phyloP scores from a whole-genome alignment of 2,329 filamentous ascomycete species.

The Escovopsis weberi region DNA sequence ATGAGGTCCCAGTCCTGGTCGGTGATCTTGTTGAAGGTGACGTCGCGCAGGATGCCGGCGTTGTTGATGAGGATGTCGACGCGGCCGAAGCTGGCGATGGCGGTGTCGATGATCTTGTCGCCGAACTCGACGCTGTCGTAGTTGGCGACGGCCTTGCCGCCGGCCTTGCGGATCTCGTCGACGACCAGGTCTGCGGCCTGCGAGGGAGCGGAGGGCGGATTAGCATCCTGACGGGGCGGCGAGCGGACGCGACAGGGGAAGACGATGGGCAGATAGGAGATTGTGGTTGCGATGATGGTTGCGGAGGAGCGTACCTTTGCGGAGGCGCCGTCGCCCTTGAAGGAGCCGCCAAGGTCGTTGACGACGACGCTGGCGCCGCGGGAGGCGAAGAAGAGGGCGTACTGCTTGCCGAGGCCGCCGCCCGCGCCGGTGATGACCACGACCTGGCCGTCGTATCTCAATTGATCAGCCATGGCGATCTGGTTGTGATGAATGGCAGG shows the following conservation, averaged over 20 bases:
- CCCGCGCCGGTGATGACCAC: constrained; percentile 73
- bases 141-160: constrained; percentile 94
- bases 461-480: constrained; percentile 44
- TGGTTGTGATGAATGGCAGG: constrained; percentile 2
- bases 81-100: constrained; percentile 67
- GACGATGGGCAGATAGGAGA: neutral
- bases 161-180: constrained; percentile 68
- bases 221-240: constrained; percentile 7
- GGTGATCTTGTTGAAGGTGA: constrained; percentile 98
- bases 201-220: neutral
- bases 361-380: constrained; percentile 91
- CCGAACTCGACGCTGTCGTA: constrained; percentile 91
- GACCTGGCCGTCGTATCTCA: constrained; percentile 74
- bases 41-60: constrained; percentile 83
- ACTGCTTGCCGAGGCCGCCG: constrained; percentile 66
- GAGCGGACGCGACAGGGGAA: neutral
- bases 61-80: constrained; percentile 97
- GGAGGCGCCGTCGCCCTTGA: constrained; percentile 82
- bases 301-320: constrained; percentile 48
- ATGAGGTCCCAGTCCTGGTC: constrained; percentile 95
- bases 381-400: constrained; percentile 80
- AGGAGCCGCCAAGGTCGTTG: constrained; percentile 86
- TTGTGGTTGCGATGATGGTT: neutral
- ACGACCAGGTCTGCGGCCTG: constrained; percentile 74
- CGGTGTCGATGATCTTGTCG: constrained; percentile 85